Base-by-base conservation (phyloP, 331 rosid species). In the Pyracantha coccinea region DNA sequence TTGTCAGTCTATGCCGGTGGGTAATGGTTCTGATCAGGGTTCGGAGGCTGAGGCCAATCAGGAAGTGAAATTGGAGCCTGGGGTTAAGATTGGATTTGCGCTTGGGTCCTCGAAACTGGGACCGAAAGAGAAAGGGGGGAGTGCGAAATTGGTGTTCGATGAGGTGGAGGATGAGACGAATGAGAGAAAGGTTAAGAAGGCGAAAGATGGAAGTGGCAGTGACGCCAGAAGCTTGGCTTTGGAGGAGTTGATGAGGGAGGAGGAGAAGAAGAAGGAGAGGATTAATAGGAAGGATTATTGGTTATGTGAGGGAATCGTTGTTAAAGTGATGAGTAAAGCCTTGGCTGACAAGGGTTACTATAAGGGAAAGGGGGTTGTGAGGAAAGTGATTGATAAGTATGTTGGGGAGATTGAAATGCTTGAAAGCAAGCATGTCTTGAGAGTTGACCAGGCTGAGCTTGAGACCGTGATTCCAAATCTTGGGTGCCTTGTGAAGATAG, bases 341-440 rank as follows among this genome's bases (percentile, higher is more conserved):
- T 84, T 93, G 86, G 96, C 88, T 3, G 93, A 88, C 73, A 93
- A 88, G 77, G 97, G 96, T 6, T 93, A 91, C 79, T 93, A 89
- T 77, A 93, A 91, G 83, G 91, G 87, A 47, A 94, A 92, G 71
- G 99, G 99, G 14, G 83, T 90, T 47, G 93, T 94, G 68, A 65
- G 78, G 69, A 91, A 84, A 76, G 97, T 94, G 83, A 87, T 86
- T 15, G 99, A 92, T 69, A 94, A 87, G 69, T 88, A 92, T 55
- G 95, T 90, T 44, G 99, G 95, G 45, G 97, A 94, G 82, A 92
- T 94, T 27, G 93, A 94, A 72, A 94, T 92, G 88, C 81, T 92
- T 8, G 96, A 92, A 8, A 89, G 81, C 55, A 94, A 86, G 81
- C 97, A 94, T 68, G 95, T 94, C 63, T 89, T 94, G 60, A 87